Conservation (phyloP, 2,329 filamentous ascomycete genomes). For the Epichloe typhina region DNA sequence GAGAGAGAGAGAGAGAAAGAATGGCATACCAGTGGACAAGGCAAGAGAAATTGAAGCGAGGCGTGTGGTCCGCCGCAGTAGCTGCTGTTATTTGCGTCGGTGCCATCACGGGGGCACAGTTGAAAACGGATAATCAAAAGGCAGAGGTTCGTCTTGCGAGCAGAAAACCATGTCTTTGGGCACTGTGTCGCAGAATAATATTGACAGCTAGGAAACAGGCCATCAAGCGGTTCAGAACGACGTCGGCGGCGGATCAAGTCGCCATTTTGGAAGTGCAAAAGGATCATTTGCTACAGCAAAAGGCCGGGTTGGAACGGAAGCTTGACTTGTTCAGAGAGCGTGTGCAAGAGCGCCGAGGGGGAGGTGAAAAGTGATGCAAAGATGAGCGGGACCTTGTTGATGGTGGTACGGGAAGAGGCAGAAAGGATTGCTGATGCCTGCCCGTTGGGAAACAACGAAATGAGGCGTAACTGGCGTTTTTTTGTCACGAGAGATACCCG, state of each 20-base stretch:
- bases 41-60: constrained; percentile 21
- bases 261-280: constrained; percentile 29
- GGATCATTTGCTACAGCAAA: constrained; percentile 24
- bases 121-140: constrained; percentile 35
- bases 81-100: constrained; percentile 34
- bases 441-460: too few relatives aligned
- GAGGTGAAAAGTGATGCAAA: constrained; percentile 9
- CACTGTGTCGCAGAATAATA: neutral
- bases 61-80: constrained; percentile 29
- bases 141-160: constrained; percentile 21
- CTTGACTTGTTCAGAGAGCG: constrained; percentile 26
- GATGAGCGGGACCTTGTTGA: neutral
- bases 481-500: too few relatives aligned
- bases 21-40: constrained; percentile 14
- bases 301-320: constrained; percentile 27
- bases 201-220: constrained; percentile 12
- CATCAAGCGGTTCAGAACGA: constrained; percentile 24
- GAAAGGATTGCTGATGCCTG: neutral
- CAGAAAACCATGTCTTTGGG: neutral
- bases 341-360: constrained; percentile 23
- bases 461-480: too few relatives aligned
- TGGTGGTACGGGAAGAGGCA: neutral
- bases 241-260: constrained; percentile 30
- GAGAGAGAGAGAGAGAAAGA: neutral
- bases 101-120: constrained; percentile 33